These are phyloP conservation scores for Clarireedia sp. DNA, from an alignment of 2,329 filamentous ascomycete genomes.

Conservation along the genomic window DNA sequence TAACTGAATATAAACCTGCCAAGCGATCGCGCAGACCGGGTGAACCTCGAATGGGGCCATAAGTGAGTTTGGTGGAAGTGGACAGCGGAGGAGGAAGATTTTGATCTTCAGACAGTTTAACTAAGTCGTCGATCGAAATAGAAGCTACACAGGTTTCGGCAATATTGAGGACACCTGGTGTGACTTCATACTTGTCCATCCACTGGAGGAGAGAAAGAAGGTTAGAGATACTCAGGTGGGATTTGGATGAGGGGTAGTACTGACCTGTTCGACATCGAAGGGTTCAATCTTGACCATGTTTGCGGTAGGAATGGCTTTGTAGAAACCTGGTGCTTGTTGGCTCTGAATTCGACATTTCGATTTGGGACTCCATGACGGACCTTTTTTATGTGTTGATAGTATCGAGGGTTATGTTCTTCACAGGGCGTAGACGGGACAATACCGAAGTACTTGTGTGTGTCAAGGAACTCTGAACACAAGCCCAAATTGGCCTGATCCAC, in stretches of 20 bases:
- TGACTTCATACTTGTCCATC: slow-evolving; percentile 55
- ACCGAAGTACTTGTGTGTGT: not conserved
- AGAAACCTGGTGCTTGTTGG: slow-evolving; percentile 8
- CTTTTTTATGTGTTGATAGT: slow-evolving; percentile 8
- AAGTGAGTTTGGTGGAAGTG: slow-evolving; percentile 56
- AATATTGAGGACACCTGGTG: slow-evolving; percentile 56
- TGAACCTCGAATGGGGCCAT: slow-evolving; percentile 66
- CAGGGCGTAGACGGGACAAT: not conserved
- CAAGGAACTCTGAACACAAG: too few species aligned
- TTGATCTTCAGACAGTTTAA: slow-evolving; percentile 49
- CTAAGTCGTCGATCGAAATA: slow-evolving; percentile 62
- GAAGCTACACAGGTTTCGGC: slow-evolving; percentile 74
- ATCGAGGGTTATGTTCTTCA: not conserved
- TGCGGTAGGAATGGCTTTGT: not conserved
- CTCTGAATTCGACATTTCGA: slow-evolving; percentile 7
- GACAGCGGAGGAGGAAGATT: slow-evolving; percentile 35
- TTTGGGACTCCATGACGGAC: slow-evolving; percentile 10
- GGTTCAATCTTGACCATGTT: slow-evolving; percentile 50
- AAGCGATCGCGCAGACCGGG: slow-evolving; percentile 55
- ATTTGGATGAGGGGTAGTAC: slow-evolving; percentile 15
- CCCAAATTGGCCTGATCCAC: too few species aligned
- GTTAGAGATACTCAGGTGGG: slow-evolving; percentile 9
- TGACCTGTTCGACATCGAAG: slow-evolving; percentile 65
- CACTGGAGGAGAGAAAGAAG: slow-evolving; percentile 35
- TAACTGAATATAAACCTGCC: slow-evolving; percentile 55